These are phyloP conservation scores for Yamadazyma philogaea DNA, from an alignment of 805 yeast genomes.

Conservation along the genomic window DNA sequence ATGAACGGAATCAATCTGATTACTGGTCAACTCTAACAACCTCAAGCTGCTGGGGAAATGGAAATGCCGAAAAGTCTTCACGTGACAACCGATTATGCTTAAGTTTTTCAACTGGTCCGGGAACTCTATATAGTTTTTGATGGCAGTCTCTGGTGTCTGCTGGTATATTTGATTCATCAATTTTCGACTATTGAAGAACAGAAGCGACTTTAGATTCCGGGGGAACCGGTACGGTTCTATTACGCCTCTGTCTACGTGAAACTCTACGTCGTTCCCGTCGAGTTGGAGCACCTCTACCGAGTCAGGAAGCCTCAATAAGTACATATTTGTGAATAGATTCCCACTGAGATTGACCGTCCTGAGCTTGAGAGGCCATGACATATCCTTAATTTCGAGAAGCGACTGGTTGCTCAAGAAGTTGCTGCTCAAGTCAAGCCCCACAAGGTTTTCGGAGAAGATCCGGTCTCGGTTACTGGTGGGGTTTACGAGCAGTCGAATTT, in stretches of 20 bases:
- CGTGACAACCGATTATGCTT: constrained; percentile 9
- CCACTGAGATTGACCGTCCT: constrained; percentile 11
- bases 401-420: constrained; percentile 6
- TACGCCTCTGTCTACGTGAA: neutral
- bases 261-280: constrained; percentile 7
- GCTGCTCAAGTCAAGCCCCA: constrained; percentile 11
- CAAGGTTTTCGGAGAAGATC: constrained; percentile 13
- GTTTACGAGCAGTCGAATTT: constrained; percentile 14
- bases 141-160: neutral
- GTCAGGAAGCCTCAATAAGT: constrained; percentile 10
- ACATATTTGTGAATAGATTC: constrained; percentile 8
- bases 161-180: constrained; percentile 2
- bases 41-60: constrained; percentile 28
- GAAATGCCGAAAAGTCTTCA: constrained; percentile 17
- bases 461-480: neutral
- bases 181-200: constrained; percentile 7
- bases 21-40: constrained; percentile 23
- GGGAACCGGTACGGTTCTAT: constrained; percentile 8
- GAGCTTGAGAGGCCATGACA: constrained; percentile 13
- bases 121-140: constrained; percentile 5
- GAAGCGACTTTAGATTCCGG: neutral
- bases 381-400: neutral
- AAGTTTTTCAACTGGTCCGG: constrained; percentile 7
- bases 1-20: constrained; percentile 19
- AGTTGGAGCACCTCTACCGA: constrained; percentile 9